Evolutionary conservation across 148 eudicot species (phyloP), one percentile per base, ranked within the genome.

Genomic region (Talinum fruticosum): DNA sequence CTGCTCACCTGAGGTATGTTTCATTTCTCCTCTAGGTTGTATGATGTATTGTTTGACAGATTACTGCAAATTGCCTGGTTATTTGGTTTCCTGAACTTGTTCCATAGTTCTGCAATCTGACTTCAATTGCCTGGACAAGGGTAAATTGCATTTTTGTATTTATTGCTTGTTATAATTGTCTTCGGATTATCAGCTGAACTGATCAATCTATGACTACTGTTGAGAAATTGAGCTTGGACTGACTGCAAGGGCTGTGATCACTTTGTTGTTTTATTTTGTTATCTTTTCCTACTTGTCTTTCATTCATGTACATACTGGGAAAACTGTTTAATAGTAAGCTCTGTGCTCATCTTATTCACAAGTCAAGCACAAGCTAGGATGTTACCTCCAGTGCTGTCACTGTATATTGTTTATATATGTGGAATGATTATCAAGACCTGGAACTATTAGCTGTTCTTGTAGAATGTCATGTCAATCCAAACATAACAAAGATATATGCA

Each of bases 1-100:
- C 47, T 69, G 64, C n/a, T 73, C 77, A 14, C 30, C 47, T 26
- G 84, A 86, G 88, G 88, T 86, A 81, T 66, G 16, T 23, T 34
- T 10, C 38, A 21, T 45, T 13, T 33, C n/a, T 45, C 69, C 15
- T 44, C 23, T 35, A 49, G 30, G 16, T 5, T 49, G 30, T 33
- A 15, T 69, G 18, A 36, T 51, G 3, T 69, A 18, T 33, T 33
- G 15, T 33, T 76, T 51, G 47, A 24, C 5, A 8, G 4, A 12
- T 76, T 76, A 30, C 10, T 28, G 35, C 37, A 66, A 44, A 24
- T 32, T 67, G 5, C 4, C 35, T 59, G 28, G 64, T 30, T 66
- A 7, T 28, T 34, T 12, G 30, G 16, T 33, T 33, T 32, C 45
- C 24, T 15, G 44, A 4, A 8, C 14, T 47, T 49, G 19, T 76